Percentiles rank a stretch among this genome's conserved stretches.
Evolutionary conservation across 768 basidiomycete species (phyloP).

Genomic region (Tricholoma terreum): DNA sequence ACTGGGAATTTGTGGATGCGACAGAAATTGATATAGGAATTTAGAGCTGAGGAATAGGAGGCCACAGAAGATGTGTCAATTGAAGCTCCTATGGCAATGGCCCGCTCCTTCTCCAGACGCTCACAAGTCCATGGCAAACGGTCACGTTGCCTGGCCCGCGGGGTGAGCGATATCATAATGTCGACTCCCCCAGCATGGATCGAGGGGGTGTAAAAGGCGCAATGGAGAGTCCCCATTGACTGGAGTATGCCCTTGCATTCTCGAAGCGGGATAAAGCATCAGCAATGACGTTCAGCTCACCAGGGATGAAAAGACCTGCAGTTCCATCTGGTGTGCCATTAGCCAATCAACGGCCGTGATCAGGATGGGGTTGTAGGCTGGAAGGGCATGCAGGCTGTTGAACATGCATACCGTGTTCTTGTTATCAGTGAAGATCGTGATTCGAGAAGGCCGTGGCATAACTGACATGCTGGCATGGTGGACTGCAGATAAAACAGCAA

Average conservation of each 20-base stretch:
- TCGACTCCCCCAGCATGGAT: no score
- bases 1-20: constrained; percentile 27
- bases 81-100: constrained; percentile 29
- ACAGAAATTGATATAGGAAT: constrained; percentile 37
- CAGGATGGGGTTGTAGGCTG: constrained; percentile 19
- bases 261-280: constrained; percentile 28
- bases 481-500: constrained; percentile 17
- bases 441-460: not conserved
- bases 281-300: constrained; percentile 24
- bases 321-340: constrained; percentile 4
- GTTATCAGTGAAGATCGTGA: constrained; percentile 25
- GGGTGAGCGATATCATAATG: constrained; percentile 11
- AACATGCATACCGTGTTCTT: constrained; percentile 21
- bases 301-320: constrained; percentile 26
- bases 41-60: constrained; percentile 31
- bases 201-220: constrained; percentile 10
- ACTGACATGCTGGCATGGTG: not conserved
- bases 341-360: constrained; percentile 13
- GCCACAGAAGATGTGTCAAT: constrained; percentile 22
- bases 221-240: constrained; percentile 1
- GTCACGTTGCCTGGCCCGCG: constrained; percentile 22
- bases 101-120: constrained; percentile 23
- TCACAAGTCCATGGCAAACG: constrained; percentile 30
- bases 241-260: not conserved
- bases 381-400: constrained; percentile 5